Base-by-base conservation (phyloP, 2,329 filamentous ascomycete genomes). In the Alternaria panax region DNA sequence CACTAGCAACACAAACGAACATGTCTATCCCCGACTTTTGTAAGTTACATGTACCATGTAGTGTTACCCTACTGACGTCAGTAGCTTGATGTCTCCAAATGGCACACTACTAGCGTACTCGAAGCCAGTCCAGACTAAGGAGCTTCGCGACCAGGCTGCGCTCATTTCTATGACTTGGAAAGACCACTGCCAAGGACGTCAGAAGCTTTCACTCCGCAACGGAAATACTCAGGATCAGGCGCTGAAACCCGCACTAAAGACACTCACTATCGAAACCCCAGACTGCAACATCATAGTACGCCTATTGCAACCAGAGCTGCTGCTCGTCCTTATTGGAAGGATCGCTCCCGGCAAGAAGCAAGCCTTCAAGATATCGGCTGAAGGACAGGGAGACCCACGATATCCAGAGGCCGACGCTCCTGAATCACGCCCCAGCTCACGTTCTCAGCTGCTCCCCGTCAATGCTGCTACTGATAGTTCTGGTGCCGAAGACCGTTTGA, bases 71-170 rank as follows among this genome's bases (percentile, higher is more conserved):
- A 43, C 64, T 71, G 38, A 71, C 43, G 7, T 16, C 43, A 46
- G 14, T 54, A 81, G 80, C 62, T 71, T 84, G 54, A 84, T 83
- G 79, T 83, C 82, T 28, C 80, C 81, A 22, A 84, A 83, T 65
- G 82, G 82, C 62, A 83, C 81, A 2, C 70, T 84, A 20, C 74
- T 84, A 51, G 81, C 82, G 42, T 82, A 84, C 68, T 82, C 78
- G 18, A 79, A 79, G 22, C 81, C 81, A 12, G 76, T 79, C n/a
- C 78, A 83, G 62, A 81, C 82, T 67, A 80, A 80, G 60, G 79
- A 82, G 60, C 74, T 84, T 30, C 80, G 82, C 40, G 81, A 82
- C 56, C 81, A 83, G 65, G 81, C 81, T 22, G 81, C 82, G 7
- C 70, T 83, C 47, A 78, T 83, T 8, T 81, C 81, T 22, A 79